Evolutionary conservation across 2,329 filamentous ascomycete genomes (phyloP).

Genomic region (Fusarium neocosmosporiellum): DNA sequence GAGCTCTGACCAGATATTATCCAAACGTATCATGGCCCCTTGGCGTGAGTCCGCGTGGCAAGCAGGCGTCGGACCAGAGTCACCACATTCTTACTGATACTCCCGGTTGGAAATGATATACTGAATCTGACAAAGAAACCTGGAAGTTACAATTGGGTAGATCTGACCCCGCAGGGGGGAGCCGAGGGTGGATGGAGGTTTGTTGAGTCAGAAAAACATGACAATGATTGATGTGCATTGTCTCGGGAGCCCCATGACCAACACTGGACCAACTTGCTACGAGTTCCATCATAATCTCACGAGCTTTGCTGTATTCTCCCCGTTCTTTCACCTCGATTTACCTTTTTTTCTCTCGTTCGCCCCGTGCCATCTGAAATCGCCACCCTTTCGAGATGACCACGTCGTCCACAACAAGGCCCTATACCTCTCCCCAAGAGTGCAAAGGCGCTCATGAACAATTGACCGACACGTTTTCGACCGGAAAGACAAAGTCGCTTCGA

Average conservation of each 20-base stretch:
- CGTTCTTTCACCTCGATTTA: neutral
- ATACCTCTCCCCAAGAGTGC: neutral
- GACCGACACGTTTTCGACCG: constrained; percentile 12
- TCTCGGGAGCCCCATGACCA: neutral
- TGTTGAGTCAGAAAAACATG: neutral
- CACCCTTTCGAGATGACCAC: neutral
- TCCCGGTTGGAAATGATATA: neutral
- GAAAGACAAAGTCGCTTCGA: constrained; percentile 49
- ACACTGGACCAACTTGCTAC: neutral
- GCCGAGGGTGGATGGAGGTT: neutral
- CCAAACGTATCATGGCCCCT: neutral
- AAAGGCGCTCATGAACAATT: neutral
- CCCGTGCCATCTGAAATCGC: neutral
- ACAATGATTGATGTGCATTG: neutral
- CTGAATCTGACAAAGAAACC: neutral
- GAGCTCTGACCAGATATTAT: neutral
- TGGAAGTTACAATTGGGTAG: neutral
- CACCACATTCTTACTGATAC: neutral
- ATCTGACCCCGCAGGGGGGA: neutral
- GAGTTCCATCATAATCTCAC: neutral
- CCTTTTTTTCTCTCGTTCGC: neutral
- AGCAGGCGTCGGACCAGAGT: neutral
- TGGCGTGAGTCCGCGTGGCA: neutral
- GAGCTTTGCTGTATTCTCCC: neutral
- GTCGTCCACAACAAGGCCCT: neutral